Base-by-base conservation (phyloP, 2,329 filamentous ascomycete genomes). In the Fusarium dimerum region DNA sequence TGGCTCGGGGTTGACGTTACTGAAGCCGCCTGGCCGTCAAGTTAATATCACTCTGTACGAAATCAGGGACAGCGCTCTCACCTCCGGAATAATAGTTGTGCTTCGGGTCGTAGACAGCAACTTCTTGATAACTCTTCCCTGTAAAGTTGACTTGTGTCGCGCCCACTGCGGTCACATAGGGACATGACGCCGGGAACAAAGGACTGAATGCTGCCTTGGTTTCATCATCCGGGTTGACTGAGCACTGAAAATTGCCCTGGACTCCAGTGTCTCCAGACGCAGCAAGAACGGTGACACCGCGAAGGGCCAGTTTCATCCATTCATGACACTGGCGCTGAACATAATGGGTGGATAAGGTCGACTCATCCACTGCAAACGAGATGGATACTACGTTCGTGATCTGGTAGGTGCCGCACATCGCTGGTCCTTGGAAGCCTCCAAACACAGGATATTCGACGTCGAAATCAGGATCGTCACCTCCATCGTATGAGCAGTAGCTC, bases 221-320 rank as follows among this genome's bases (percentile, higher is more conserved):
- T 32, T 41, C 6, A 18, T 41, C 40, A 6, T 41, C 10, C 16
- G 40, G 40, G 40, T 41, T 41, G 26, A n/a, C n/a, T 36, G 6
- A 6, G 17, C 43, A 45, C 16, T 16, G 16, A 29, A 17, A 36
- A 17, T 45, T 32, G 29, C 20, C 29, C 29, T 38, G 29, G 17
- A 45, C 43, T 17, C 43, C 43, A 18, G 29, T 15, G 18, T 45
- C 43, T 38, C 43, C 43, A 12, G 43, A 15, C 2, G 43, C 29
- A 7, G 38, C 43, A 17, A 45, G 15, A 45, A 45, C 43, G 6
- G 43, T 45, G 6, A 45, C 43, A 32, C 43, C 43, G 29, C 43
- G 43, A 18, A 45, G 43, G 20, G 43, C 43, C 26, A 45, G 43
- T n/a, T 45, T 45, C 43, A 45, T 45, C 43, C 43, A 45, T 30